phyloP scores from a whole-genome alignment of 352 stramenopile genomes.

The Thalassiosira hispida region DNA sequence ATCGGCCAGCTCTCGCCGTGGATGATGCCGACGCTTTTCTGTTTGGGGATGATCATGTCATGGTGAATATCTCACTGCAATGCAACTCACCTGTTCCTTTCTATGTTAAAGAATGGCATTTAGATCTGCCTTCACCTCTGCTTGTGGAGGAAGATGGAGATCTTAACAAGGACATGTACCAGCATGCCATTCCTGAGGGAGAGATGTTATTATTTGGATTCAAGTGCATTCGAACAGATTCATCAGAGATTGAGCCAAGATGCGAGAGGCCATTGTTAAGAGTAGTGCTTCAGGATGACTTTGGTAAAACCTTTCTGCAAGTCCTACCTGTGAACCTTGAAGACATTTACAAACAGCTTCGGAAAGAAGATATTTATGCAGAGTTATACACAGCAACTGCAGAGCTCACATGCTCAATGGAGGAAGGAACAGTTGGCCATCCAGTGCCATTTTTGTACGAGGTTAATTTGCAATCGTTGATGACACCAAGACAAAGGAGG shows the following conservation, averaged over 20 bases:
- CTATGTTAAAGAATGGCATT: constrained; percentile 65
- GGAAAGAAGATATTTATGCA: constrained; percentile 43
- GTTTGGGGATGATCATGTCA: constrained; percentile 47
- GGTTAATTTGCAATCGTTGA: constrained; percentile 48
- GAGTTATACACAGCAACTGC: constrained; percentile 41
- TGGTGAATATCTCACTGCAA: constrained; percentile 63
- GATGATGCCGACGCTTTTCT: constrained; percentile 52
- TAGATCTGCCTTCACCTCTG: constrained; percentile 50
- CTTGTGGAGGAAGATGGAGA: constrained; percentile 44
- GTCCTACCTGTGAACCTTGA: constrained; percentile 64
- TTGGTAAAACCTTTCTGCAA: constrained; percentile 64
- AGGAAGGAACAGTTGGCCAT: constrained; percentile 60
- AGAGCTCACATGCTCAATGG: constrained; percentile 37
- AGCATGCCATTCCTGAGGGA: constrained; percentile 58
- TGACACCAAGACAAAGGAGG: constrained; percentile 37
- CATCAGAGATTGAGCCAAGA: constrained; percentile 3
- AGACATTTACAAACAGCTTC: constrained; percentile 59
- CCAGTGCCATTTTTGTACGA: constrained; percentile 65
- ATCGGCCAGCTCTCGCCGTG: constrained; percentile 64
- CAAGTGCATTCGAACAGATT: constrained; percentile 48
- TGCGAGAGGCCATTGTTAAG: constrained; percentile 47
- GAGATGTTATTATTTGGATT: constrained; percentile 68
- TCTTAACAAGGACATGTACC: constrained; percentile 60
- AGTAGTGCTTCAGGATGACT: constrained; percentile 64
- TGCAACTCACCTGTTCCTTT: constrained; percentile 74